These are phyloP conservation scores for Fusarium pseudocircinatum DNA, from an alignment of 2,329 filamentous ascomycete genomes.

Conservation along the genomic window DNA sequence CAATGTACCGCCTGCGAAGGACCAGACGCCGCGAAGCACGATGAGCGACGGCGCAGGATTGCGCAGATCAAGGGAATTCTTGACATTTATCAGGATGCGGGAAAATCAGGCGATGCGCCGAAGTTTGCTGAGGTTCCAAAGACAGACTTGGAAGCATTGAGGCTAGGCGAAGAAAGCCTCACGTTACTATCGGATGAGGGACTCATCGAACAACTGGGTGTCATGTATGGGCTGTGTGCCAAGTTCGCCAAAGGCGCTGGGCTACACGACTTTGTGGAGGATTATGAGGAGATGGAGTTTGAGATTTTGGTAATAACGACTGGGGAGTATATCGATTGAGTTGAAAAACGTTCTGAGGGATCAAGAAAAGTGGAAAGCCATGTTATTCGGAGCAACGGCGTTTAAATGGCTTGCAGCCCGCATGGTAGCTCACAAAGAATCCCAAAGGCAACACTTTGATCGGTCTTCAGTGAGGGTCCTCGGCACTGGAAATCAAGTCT, in stretches of 20 bases:
- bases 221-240: constrained; percentile 9
- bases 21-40: not conserved
- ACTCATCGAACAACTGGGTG: constrained; percentile 4
- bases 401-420: rapidly evolving
- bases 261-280: not conserved
- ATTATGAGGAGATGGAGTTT: constrained; percentile 13
- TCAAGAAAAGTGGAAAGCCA: not conserved
- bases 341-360: rapidly evolving
- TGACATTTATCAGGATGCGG: not conserved
- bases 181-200: not conserved
- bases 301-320: constrained; percentile 10
- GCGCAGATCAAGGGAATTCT: constrained; percentile 6
- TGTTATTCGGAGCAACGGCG: rapidly evolving
- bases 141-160: not conserved
- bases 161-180: not conserved
- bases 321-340: not conserved
- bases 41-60: constrained; percentile 13
- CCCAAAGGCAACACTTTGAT: rapidly evolving
- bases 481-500: rapidly evolving
- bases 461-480: not conserved
- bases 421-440: rapidly evolving
- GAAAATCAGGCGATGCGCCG: not conserved
- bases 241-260: not conserved
- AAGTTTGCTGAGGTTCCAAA: constrained; percentile 10
- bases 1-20: not conserved